phyloP scores from a whole-genome alignment of 192 early-diverging fungal species.

The Coemansia sp. region DNA sequence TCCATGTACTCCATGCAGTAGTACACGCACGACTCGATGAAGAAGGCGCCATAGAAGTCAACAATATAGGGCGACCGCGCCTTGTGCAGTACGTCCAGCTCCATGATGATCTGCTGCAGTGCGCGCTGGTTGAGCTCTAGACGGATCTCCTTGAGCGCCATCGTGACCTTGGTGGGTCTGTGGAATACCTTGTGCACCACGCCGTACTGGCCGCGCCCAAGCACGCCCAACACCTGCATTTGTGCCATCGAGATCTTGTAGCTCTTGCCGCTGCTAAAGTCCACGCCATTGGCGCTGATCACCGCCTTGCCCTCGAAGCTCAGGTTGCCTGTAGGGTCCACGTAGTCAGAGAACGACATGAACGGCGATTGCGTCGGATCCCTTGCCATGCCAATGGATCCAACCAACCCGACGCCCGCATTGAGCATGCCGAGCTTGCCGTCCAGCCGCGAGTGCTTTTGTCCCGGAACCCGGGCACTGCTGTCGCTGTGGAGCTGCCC shows the following conservation, averaged over 20 bases:
- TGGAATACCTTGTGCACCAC: conserved; percentile 89
- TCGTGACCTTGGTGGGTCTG: conserved; percentile 77
- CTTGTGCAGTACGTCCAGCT: conserved; percentile 91
- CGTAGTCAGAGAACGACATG: conserved; percentile 30
- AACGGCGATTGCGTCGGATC: conserved; percentile 19
- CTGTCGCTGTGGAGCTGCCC: not conserved
- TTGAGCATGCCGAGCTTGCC: not conserved
- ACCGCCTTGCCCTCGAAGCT: conserved; percentile 92
- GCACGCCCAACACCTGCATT: conserved; percentile 69
- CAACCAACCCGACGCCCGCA: not conserved
- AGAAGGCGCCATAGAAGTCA: conserved; percentile 98
- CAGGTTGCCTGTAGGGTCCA: conserved; percentile 68
- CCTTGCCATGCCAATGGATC: not conserved
- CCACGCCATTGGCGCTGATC: conserved; percentile 84
- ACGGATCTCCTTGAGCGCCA: conserved; percentile 94
- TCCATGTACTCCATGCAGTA: conserved; percentile 99
- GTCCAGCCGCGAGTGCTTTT: not conserved
- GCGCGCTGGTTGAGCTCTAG: conserved; percentile 86
- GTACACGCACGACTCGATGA: conserved; percentile 94
- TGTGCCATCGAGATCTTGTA: conserved; percentile 90
- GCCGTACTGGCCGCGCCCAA: conserved; percentile 94
- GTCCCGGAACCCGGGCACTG: not conserved
- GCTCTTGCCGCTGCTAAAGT: conserved; percentile 85
- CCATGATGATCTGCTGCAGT: conserved; percentile 94
- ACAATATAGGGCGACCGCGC: conserved; percentile 86